Evolutionary conservation across 108 stramenopile genomes (phyloP), one percentile per base, ranked within the genome.

Genomic region (Skeletonema costatum): DNA sequence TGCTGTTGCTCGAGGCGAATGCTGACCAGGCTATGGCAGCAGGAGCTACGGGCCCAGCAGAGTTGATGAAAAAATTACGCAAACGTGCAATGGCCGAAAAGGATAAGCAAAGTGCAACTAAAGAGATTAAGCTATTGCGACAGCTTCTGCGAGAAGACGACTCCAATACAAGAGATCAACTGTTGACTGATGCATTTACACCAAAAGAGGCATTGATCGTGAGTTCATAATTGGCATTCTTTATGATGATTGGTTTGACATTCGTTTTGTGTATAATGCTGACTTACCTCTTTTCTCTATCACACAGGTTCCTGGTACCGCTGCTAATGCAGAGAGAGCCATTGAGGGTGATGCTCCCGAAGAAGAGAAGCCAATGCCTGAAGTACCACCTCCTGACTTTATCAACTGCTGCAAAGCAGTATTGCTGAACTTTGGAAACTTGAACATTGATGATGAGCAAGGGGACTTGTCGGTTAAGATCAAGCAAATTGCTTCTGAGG

Each of bases 381-480:
- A 96, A 30, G 95, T 96, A 9, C 91, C 93, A 53, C 95, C 95
- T 38, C 92, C 95, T 5, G 93, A 92, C 62, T 96, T 96, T 71
- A 93, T 96, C 80, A 91, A 89, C 64, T 91, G 91, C 25, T 93
- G 93, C 87, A 93, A 93, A 82, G 91, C 93, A 21, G 93, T 96
- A 6, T 63, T 96, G 70, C 67, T 93, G 58, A 93, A 96, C 73
- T 96, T 96, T 86, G 95, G 95, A 17, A 96, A 96, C 75, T 72
- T 96, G 32, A 68, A 71, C 16, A 84, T 89, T 51, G 84, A 90
- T 64, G 91, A 89, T 71, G 89, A 96, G 17, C 88, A 90, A 42
- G 92, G 90, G 10, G 93, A 93, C 66, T 83, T 96, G 80, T 84
- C 92, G 10, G 80, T 83, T 0, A 83, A 89, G 46, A 93, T 96